These are phyloP conservation scores for Diplodia seriata DNA, from an alignment of 2,329 filamentous ascomycete species.

Conservation along the genomic window DNA sequence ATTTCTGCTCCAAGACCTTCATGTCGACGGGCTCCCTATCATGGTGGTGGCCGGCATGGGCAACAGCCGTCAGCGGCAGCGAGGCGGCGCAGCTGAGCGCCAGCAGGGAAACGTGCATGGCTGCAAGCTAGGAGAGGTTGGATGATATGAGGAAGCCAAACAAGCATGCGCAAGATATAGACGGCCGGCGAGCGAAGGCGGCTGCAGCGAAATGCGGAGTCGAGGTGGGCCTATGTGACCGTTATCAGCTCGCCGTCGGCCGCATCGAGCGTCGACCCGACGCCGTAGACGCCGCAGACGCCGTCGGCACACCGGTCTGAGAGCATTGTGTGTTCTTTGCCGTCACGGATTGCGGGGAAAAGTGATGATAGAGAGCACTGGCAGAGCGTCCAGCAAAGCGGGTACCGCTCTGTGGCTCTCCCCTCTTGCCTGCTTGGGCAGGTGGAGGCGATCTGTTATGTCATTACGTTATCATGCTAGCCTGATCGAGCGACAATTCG, in stretches of 20 bases:
- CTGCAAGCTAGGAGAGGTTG: background rate
- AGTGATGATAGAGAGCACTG: background rate
- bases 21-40: constrained; percentile 42
- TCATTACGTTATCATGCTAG: constrained; percentile 7
- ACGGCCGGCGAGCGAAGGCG: background rate
- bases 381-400: background rate
- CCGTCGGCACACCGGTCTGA: constrained; percentile 12
- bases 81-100: constrained; percentile 25
- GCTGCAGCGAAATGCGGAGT: constrained; percentile 5
- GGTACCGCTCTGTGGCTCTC: too few species aligned
- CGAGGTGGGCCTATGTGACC: constrained; percentile 12
- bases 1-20: constrained; percentile 48
- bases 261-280: constrained; percentile 8
- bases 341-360: background rate
- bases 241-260: constrained; percentile 14
- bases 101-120: constrained; percentile 23
- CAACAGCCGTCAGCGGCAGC: constrained; percentile 36
- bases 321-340: background rate
- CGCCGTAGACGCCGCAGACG: constrained; percentile 15
- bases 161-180: background rate
- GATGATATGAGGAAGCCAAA: background rate
- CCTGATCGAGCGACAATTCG: background rate
- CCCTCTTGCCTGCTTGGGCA: constrained; percentile 2
- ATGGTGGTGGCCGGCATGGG: constrained; percentile 42
- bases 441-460: background rate